Percentiles rank a stretch among this genome's conserved stretches.
Evolutionary conservation across 192 early-diverging fungal species (phyloP).

Genomic region (Backusella morwellensis): DNA sequence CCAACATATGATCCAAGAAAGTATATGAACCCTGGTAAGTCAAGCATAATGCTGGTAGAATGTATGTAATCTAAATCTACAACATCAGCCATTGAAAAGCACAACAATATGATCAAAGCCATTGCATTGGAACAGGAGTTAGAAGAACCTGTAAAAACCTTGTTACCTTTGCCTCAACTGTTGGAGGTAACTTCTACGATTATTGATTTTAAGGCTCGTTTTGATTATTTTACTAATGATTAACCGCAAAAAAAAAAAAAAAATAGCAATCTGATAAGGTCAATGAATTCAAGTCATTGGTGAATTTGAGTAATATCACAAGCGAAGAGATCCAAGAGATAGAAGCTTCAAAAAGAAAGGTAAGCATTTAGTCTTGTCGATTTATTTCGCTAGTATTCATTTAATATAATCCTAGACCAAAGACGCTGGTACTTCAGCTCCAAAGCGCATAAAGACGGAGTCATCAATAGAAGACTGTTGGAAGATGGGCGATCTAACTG

Average conservation of each 20-base stretch:
- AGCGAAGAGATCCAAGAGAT: background rate
- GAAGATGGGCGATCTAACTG: background rate
- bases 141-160: background rate
- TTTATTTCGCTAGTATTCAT: background rate
- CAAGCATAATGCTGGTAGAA: background rate
- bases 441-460: background rate
- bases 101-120: background rate
- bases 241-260: background rate
- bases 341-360: background rate
- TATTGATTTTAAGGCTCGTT: background rate
- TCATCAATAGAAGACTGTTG: background rate
- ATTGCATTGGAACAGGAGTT: background rate
- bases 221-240: background rate
- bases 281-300: background rate
- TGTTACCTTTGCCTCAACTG: background rate
- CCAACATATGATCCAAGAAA: background rate
- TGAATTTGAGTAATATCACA: background rate
- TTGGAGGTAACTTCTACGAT: background rate
- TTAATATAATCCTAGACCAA: background rate
- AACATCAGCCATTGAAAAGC: background rate
- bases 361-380: background rate
- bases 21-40: constrained; percentile 6
- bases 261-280: background rate
- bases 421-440: background rate
- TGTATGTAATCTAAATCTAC: background rate